Conservation (phyloP, 176 grass and related monocot species). For the Hordeum vulgare region DNA sequence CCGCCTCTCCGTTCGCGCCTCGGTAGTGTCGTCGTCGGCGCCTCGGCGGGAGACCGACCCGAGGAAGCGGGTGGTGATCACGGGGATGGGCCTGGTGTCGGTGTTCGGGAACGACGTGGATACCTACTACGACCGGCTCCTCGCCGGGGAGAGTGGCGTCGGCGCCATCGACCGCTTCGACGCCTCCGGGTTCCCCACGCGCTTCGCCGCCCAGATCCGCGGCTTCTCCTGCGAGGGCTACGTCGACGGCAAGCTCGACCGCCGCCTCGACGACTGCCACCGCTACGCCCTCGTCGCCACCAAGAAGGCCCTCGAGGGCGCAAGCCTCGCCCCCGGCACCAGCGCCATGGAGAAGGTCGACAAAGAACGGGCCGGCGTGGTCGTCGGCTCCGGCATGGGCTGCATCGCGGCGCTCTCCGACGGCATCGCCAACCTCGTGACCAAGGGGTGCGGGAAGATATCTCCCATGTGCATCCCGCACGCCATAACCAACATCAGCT, state of each 20-base stretch:
- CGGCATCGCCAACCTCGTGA: not conserved
- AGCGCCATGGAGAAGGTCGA: constrained; percentile 6
- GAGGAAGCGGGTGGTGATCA: constrained; percentile 50
- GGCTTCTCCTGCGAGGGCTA: constrained; percentile 33
- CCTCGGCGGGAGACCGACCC: constrained; percentile 40
- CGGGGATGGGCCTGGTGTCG: constrained; percentile 45
- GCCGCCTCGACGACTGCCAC: constrained; percentile 37
- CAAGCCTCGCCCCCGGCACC: constrained; percentile 26
- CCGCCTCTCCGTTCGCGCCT: not conserved
- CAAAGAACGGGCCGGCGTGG: constrained; percentile 24
- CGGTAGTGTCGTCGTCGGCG: not conserved
- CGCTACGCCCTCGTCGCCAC: constrained; percentile 42
- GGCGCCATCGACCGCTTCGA: constrained; percentile 36
- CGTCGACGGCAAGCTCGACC: constrained; percentile 33
- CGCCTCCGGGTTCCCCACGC: not conserved
- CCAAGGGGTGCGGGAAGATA: constrained; percentile 1
- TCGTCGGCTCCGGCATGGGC: constrained; percentile 29
- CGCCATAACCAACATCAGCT: constrained; percentile 11
- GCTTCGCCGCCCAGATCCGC: constrained; percentile 41
- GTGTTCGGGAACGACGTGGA: constrained; percentile 49
- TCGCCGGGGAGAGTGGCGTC: constrained; percentile 28
- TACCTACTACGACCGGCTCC: constrained; percentile 33
- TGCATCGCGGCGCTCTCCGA: constrained; percentile 8
- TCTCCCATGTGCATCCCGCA: constrained; percentile 16
- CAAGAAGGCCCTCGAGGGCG: constrained; percentile 48